Evolutionary conservation across 139 green algal genomes (phyloP).

Genomic region (Chlamydomonas applanata): DNA sequence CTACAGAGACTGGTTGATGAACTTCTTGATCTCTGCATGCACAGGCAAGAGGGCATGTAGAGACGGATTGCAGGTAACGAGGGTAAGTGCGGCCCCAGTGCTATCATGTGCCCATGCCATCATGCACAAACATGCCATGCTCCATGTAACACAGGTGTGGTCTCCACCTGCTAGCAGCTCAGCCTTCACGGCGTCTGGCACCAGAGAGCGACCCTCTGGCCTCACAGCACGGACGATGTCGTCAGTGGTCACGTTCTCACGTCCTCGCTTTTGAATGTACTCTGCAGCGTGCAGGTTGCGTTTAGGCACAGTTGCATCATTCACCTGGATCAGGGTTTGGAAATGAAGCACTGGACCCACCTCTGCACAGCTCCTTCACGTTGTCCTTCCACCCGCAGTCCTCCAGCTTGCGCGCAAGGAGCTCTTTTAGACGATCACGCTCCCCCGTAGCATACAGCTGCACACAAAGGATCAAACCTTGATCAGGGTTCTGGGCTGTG

Average conservation of each 20-base stretch:
- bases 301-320: not conserved
- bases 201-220: conserved; percentile 23
- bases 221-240: conserved; percentile 50
- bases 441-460: conserved; percentile 47
- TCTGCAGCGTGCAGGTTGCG: conserved; percentile 12
- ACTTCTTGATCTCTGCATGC: conserved; percentile 45
- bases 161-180: conserved; percentile 49
- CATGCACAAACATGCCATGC: no score
- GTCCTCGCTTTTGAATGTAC: conserved; percentile 34
- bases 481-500: not conserved
- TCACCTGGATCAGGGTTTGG: not conserved
- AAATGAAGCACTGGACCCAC: conserved; percentile 14
- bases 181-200: conserved; percentile 66
- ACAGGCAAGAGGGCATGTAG: no score
- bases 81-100: no score
- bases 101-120: no score
- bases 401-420: conserved; percentile 49
- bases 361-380: conserved; percentile 46
- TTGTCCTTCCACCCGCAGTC: conserved; percentile 68
- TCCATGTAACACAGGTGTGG: no score
- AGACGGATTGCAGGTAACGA: no score
- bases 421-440: conserved; percentile 50
- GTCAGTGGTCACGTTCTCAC: conserved; percentile 54
- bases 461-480: not conserved
- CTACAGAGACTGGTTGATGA: conserved; percentile 27